Conservation (phyloP, 106 monocot species). For the Phalaenopsis equestris region DNA sequence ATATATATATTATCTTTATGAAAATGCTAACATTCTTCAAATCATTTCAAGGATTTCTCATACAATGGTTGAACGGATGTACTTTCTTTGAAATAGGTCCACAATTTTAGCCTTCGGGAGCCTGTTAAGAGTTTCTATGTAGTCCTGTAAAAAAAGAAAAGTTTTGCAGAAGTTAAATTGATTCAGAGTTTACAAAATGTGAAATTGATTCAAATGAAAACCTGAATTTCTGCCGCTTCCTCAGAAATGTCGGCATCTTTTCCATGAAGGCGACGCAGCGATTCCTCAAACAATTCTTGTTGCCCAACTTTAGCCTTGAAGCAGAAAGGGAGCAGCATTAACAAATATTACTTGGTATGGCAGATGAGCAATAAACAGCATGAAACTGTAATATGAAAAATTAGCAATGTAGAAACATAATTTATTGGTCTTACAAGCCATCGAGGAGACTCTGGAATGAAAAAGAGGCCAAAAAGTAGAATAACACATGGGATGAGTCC, state of each 20-base stretch:
- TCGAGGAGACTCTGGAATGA: slow-evolving; percentile 86
- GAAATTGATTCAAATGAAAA: slow-evolving; percentile 2
- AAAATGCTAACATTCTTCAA: background rate
- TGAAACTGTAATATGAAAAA: background rate
- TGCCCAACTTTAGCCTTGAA: slow-evolving; percentile 51
- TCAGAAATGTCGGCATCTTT: slow-evolving; percentile 50
- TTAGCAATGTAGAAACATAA: background rate
- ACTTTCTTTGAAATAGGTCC: slow-evolving; percentile 46
- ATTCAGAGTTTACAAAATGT: background rate
- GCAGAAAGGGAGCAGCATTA: background rate
- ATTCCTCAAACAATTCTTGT: slow-evolving; percentile 38
- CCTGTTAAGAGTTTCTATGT: slow-evolving; percentile 25
- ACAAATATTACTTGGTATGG: background rate
- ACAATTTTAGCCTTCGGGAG: slow-evolving; percentile 37
- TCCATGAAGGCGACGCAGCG: slow-evolving; percentile 48
- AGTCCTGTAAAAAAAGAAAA: slow-evolving; percentile 34
- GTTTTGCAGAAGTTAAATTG: background rate
- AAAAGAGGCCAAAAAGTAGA: slow-evolving; percentile 49
- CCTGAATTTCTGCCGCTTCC: slow-evolving; percentile 60
- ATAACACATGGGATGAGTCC: slow-evolving; percentile 52
- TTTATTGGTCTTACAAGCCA: slow-evolving; percentile 55
- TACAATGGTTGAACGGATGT: slow-evolving; percentile 45
- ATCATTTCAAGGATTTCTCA: slow-evolving; percentile 13
- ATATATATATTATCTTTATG: background rate
- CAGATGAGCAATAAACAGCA: background rate